Evolutionary conservation across 106 monocot species (phyloP).

Genomic region (Alisma plantagoaquatica): DNA sequence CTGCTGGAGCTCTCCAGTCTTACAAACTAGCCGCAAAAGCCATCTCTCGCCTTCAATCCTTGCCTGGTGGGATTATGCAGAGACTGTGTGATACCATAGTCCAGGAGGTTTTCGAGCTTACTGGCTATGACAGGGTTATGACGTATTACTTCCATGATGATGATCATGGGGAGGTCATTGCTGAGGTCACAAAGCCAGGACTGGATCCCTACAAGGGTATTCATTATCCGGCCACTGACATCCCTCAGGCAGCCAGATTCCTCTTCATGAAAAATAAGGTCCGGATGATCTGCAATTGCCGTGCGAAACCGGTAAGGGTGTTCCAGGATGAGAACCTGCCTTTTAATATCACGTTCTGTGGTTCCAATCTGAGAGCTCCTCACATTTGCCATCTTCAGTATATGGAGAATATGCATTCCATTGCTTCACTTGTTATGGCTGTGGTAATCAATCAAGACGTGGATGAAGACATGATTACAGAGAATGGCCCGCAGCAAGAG

Average conservation of each 20-base stretch:
- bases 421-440: constrained; percentile 89
- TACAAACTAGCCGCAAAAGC: constrained; percentile 98
- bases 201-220: constrained; percentile 75
- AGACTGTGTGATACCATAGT: constrained; percentile 55
- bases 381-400: constrained; percentile 90
- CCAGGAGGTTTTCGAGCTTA: constrained; percentile 83
- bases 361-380: constrained; percentile 72
- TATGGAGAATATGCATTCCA: constrained; percentile 96
- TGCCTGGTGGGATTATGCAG: constrained; percentile 70
- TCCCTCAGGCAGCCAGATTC: constrained; percentile 88
- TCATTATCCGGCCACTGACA: constrained; percentile 94
- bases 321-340: constrained; percentile 61
- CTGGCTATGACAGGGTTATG: constrained; percentile 95
- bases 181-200: constrained; percentile 75
- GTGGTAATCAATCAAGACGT: constrained; percentile 60
- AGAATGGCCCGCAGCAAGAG: constrained; percentile 18
- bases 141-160: constrained; percentile 92
- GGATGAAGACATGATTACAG: constrained; percentile 25
- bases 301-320: constrained; percentile 52
- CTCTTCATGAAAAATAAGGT: constrained; percentile 96
- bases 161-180: constrained; percentile 82
- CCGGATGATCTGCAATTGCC: constrained; percentile 92
- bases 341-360: constrained; percentile 71
- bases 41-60: constrained; percentile 54
- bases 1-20: constrained; percentile 88